phyloP scores from a whole-genome alignment of 2,329 filamentous ascomycete species.

The Aspergillus sp. region DNA sequence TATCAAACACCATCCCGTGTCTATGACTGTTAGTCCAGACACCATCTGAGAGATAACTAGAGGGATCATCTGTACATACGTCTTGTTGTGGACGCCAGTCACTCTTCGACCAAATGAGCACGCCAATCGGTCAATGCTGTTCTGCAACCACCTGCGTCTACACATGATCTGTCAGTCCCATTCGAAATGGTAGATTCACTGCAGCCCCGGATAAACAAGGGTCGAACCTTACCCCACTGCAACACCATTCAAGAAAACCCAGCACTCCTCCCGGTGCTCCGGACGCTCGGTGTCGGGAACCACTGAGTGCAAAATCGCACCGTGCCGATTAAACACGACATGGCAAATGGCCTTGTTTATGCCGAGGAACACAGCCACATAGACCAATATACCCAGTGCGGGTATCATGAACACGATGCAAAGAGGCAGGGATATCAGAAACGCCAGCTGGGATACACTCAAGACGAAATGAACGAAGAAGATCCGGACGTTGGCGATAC shows the following conservation, averaged over 20 bases:
- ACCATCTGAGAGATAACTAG: neutral
- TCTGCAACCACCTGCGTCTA: conserved; percentile 63
- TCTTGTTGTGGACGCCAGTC: conserved; percentile 73
- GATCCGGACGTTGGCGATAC: conserved; percentile 55
- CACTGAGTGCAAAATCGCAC: conserved; percentile 48
- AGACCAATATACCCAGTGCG: conserved; percentile 24
- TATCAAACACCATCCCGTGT: conserved; percentile 69
- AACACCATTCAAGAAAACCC: conserved; percentile 79
- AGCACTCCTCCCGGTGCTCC: conserved; percentile 62
- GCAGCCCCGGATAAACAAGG: conserved; percentile 40
- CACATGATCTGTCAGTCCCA: neutral
- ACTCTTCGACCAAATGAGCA: conserved; percentile 70
- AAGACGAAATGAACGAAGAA: conserved; percentile 60
- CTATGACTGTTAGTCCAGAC: conserved; percentile 18
- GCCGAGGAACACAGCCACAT: conserved; percentile 26
- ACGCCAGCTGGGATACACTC: conserved; percentile 57
- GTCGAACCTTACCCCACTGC: conserved; percentile 32
- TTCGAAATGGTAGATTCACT: no score
- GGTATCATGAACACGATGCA: conserved; percentile 46
- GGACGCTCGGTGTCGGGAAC: conserved; percentile 25
- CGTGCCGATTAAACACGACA: conserved; percentile 41
- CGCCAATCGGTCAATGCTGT: conserved; percentile 69
- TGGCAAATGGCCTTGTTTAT: conserved; percentile 31
- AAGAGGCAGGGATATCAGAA: conserved; percentile 60
- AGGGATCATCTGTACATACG: conserved; percentile 40